Conservation (phyloP, 352 stramenopile genomes). For the Pythium sukuiense region DNA sequence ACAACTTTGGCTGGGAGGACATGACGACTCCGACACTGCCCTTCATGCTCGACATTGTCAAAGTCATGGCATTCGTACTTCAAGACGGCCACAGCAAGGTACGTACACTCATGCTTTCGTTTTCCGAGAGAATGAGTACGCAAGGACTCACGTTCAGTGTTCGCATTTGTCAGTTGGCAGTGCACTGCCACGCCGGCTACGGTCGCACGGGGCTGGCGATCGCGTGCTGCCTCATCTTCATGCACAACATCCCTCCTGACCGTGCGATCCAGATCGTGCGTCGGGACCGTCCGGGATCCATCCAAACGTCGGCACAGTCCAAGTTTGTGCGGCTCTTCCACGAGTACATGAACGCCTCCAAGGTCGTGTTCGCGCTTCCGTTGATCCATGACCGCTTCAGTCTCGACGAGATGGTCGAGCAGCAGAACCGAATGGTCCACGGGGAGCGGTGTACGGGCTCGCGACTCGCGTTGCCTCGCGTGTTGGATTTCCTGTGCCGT, state of each 20-base stretch:
- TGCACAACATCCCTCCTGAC: slow-evolving; percentile 72
- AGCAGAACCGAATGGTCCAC: slow-evolving; percentile 66
- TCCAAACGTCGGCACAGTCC: slow-evolving; percentile 71
- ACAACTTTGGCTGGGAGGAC: slow-evolving; percentile 92
- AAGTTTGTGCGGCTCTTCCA: slow-evolving; percentile 80
- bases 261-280: slow-evolving; percentile 74
- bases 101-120: slow-evolving; percentile 10
- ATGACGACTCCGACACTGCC: slow-evolving; percentile 87
- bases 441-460: slow-evolving; percentile 30
- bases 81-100: slow-evolving; percentile 62
- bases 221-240: slow-evolving; percentile 82
- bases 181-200: slow-evolving; percentile 91
- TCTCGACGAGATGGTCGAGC: slow-evolving; percentile 57
- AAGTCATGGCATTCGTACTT: slow-evolving; percentile 79
- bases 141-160: no score
- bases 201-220: slow-evolving; percentile 86
- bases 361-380: slow-evolving; percentile 74
- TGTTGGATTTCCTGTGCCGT: slow-evolving; percentile 62
- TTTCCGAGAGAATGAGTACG: background rate
- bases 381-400: slow-evolving; percentile 75
- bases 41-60: slow-evolving; percentile 89
- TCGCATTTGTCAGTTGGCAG: slow-evolving; percentile 64
- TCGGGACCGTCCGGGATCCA: slow-evolving; percentile 66
- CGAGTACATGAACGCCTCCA: slow-evolving; percentile 66
- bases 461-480: slow-evolving; percentile 42